Evolutionary conservation across 208 protist genomes (phyloP).

Genomic region (Borovskyia barvae): DNA sequence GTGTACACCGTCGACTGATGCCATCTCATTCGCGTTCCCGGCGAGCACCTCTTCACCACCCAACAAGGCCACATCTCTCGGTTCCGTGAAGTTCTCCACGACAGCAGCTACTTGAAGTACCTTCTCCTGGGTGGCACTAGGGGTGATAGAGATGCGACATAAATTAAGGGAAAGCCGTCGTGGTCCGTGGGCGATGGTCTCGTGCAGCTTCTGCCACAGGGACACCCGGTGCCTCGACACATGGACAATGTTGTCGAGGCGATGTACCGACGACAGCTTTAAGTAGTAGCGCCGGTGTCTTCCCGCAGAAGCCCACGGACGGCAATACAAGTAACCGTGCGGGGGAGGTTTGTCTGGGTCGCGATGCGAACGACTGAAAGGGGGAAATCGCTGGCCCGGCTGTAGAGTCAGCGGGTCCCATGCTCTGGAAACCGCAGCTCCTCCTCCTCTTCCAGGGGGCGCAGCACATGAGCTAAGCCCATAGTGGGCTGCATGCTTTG

Average conservation of each 20-base stretch:
- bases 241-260: constrained; percentile 1
- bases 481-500: too few species aligned
- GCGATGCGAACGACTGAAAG: too few species aligned
- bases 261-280: not conserved
- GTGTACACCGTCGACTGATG: not conserved
- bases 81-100: constrained; percentile 13
- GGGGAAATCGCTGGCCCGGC: too few species aligned
- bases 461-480: too few species aligned
- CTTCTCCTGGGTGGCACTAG: constrained; percentile 16
- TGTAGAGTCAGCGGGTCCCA: too few species aligned
- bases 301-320: constrained; percentile 16
- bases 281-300: constrained; percentile 22
- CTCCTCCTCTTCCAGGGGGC: too few species aligned
- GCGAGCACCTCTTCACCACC: constrained; percentile 3
- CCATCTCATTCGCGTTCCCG: not conserved
- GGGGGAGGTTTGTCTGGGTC: not conserved
- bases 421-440: too few species aligned
- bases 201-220: constrained; percentile 19
- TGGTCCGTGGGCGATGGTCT: constrained; percentile 8
- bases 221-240: constrained; percentile 18
- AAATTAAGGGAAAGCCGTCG: constrained; percentile 11
- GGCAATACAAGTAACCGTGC: constrained; percentile 22
- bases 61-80: not conserved
- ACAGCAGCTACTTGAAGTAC: constrained; percentile 5
- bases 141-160: constrained; percentile 11